phyloP scores from a whole-genome alignment of 129 eudicot genomes.

The Tanacetum coccineum region DNA sequence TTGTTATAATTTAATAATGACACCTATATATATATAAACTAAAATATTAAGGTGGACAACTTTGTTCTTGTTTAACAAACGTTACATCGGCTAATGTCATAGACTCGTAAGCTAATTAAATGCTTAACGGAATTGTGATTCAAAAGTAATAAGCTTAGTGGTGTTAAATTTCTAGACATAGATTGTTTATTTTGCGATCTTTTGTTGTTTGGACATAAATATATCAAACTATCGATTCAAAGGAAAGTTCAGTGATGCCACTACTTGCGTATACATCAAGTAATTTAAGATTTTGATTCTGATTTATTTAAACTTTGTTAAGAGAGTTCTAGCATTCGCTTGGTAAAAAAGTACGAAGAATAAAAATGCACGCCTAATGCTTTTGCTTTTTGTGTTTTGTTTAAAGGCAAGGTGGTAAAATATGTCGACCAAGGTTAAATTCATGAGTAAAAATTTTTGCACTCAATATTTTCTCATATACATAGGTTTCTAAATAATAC shows the following conservation, averaged over 20 bases:
- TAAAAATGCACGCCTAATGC: not conserved
- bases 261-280: not conserved
- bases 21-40: too few relatives aligned
- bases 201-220: not conserved
- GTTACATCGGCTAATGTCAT: too few relatives aligned
- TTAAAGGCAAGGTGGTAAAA: not conserved
- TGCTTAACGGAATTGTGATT: too few relatives aligned
- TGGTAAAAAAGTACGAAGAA: not conserved
- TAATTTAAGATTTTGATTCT: not conserved
- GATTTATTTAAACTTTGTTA: not conserved
- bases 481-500: too few relatives aligned
- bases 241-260: not conserved
- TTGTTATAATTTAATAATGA: too few relatives aligned
- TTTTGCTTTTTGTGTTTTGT: not conserved
- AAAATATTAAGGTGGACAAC: too few relatives aligned
- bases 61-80: too few relatives aligned
- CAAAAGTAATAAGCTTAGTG: too few relatives aligned
- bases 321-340: not conserved
- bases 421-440: not conserved
- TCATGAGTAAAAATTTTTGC: not conserved
- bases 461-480: too few relatives aligned
- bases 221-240: not conserved
- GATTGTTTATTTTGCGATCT: too few relatives aligned
- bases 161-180: too few relatives aligned
- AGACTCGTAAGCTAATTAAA: too few relatives aligned